phyloP scores from a whole-genome alignment of 2,329 filamentous ascomycete species.

The Byssochlamys sp. region DNA sequence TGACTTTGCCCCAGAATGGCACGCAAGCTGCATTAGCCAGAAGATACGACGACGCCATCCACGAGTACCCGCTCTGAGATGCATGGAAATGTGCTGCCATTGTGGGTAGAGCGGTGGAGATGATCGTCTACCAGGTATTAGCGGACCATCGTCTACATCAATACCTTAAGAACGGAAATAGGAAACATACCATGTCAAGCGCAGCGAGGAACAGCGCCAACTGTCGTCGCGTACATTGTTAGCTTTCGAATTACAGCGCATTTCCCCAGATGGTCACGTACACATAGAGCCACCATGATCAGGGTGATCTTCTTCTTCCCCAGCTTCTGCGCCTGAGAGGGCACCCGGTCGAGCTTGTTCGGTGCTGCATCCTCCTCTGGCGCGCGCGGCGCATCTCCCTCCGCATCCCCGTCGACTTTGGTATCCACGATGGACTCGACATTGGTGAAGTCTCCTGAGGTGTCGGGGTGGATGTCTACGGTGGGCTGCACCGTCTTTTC shows the following conservation, averaged over 20 bases:
- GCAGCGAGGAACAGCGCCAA: slow-evolving; percentile 52
- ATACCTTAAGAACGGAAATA: neutral
- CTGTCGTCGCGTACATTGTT: slow-evolving; percentile 15
- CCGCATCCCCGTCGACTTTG: neutral
- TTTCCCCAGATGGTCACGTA: slow-evolving; percentile 12
- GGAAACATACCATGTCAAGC: slow-evolving; percentile 43
- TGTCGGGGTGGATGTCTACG: neutral
- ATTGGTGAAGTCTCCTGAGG: neutral
- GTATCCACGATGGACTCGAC: neutral
- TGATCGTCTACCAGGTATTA: slow-evolving; percentile 25
- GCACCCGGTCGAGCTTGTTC: slow-evolving; percentile 17
- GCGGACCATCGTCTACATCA: slow-evolving; percentile 3
- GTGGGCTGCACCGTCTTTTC: neutral
- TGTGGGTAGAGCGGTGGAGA: slow-evolving; percentile 37
- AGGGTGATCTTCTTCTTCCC: slow-evolving; percentile 32
- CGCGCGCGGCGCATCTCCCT: slow-evolving; percentile 10
- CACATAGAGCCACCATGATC: slow-evolving; percentile 34
- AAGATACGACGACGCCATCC: slow-evolving; percentile 40
- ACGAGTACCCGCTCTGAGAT: slow-evolving; percentile 37
- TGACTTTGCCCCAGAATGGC: slow-evolving; percentile 54
- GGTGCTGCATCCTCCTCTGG: slow-evolving; percentile 9
- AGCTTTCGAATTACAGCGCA: slow-evolving; percentile 2
- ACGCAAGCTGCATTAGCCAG: slow-evolving; percentile 40
- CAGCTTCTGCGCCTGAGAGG: slow-evolving; percentile 30
- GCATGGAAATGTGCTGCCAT: slow-evolving; percentile 36